A percentile compares a stretch with the other conserved stretches of the same genome.
phyloP scores from a whole-genome alignment of 140 eudicot genomes.

The Bidens hawaiensis region DNA sequence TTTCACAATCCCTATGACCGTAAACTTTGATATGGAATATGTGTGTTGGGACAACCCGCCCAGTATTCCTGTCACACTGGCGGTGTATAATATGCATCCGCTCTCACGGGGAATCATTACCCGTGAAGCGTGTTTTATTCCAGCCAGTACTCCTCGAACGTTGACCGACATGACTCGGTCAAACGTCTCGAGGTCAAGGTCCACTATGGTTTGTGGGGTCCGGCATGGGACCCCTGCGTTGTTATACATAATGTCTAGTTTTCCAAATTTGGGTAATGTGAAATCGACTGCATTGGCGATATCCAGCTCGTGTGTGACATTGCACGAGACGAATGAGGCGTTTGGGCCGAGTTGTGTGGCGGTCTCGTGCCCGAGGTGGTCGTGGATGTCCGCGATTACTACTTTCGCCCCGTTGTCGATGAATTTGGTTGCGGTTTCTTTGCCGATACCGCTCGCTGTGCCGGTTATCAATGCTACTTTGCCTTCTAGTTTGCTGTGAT shows the following conservation, averaged over 20 bases:
- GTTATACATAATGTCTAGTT: slow-evolving; percentile 87
- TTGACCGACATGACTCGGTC: slow-evolving; percentile 82
- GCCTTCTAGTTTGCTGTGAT: slow-evolving; percentile 67
- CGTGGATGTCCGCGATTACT: slow-evolving; percentile 64
- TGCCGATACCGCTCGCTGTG: slow-evolving; percentile 88
- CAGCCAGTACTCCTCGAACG: slow-evolving; percentile 73
- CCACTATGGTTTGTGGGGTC: slow-evolving; percentile 58
- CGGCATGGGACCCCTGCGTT: slow-evolving; percentile 82
- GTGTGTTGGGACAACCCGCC: slow-evolving; percentile 82
- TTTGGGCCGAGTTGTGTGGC: slow-evolving; percentile 69
- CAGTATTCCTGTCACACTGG: slow-evolving; percentile 70
- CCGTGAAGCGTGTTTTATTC: slow-evolving; percentile 86
- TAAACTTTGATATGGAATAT: slow-evolving; percentile 65
- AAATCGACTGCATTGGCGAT: slow-evolving; percentile 65
- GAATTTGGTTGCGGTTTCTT: slow-evolving; percentile 71
- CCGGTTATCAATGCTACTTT: slow-evolving; percentile 91
- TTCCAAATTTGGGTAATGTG: slow-evolving; percentile 47
- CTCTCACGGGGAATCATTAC: slow-evolving; percentile 74
- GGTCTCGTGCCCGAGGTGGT: slow-evolving; percentile 37
- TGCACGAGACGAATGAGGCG: slow-evolving; percentile 66
- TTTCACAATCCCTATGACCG: slow-evolving; percentile 63
- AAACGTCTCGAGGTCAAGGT: slow-evolving; percentile 57
- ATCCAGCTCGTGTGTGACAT: slow-evolving; percentile 67
- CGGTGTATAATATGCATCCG: slow-evolving; percentile 78
- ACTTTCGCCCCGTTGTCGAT: slow-evolving; percentile 81